Base-by-base conservation (phyloP, 176 grass and related monocot genomes). In the Panicum miliaceum region DNA sequence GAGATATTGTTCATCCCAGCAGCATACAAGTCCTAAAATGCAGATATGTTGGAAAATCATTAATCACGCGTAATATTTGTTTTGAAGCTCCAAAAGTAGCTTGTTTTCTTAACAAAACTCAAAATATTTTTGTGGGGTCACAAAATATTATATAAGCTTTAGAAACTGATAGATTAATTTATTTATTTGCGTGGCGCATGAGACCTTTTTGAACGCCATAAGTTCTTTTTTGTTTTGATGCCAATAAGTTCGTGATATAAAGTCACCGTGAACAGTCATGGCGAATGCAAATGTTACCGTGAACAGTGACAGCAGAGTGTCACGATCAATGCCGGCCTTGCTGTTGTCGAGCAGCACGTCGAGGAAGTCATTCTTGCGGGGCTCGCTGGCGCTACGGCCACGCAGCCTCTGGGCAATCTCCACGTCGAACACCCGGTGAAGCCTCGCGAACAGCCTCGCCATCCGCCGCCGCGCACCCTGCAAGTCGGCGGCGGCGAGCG, bases 1-100 rank as follows among this genome's bases (percentile, higher is more conserved):
- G 87, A 87, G 10, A n/a, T 92, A 12, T 84, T 86, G 60, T 89
- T 80, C 3, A 68, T 92, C 22, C 91, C 91, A 3, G 80, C 91
- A 0, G 6, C n/a, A 60, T 87, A 89, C 64, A 92, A 69, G 58
- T 92, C 90, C 86, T 89, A 20, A n/a, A 58, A 76, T n/a, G 16
- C 46, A 36, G 6, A 38, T 19, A 66, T 66, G 64, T 67, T 22
- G 20, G 7, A 7, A 41, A 41, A 41, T 41, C 7, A 40, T 22
- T 4, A 67, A 12, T 67, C 20, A 67, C 7, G 36, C 34, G 20
- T 37, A 19, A 34, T 64, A 18, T 63, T 32, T 6, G 29, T 64
- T 64, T 66, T 34, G 12, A 48, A 48, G 11, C 15, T 14, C 46
- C 46, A 48, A 48, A 48, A 48, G 12, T 48, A 48, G 46, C 12